Evolutionary conservation across 2,329 filamentous ascomycete genomes (phyloP), one percentile per base, ranked within the genome.

Genomic region (Calonectria montana): DNA sequence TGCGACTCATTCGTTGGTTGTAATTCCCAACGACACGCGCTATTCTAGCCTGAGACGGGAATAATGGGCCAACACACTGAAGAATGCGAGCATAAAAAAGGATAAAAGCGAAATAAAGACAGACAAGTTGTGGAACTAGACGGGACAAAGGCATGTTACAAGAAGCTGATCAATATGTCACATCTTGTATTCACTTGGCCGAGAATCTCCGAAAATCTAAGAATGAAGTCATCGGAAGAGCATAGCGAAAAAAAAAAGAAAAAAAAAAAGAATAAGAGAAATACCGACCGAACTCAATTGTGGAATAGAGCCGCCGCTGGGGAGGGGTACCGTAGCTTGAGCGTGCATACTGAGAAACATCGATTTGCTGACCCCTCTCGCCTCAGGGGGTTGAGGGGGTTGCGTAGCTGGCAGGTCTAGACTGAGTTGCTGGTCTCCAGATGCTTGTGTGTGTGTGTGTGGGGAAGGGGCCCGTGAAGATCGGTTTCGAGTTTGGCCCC

Each of bases 401-500:
- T n/a, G 55, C 48, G 37, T 69, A 50, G 55, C 67, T 69, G 61
- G 61, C 50, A 9, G 35, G 57, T 27, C 57, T 37, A 25, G 57
- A 62, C 21, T 62, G 39, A 31, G 35, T 43, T 50, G 50, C 13
- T 61, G 47, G 61, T 27, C 35, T 59, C 53, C 57, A 31, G 65
- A 27, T 65, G 45, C 39, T 13, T 62, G 31, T 45, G 41, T 65
- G 59, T 65, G 59, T 31, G 29, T 41, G 59, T 69, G 67, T 69
- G 67, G 67, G 41, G 67, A 50, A 65, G 62, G 67, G 48, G 62
- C 21, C 67, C 62, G 41, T 48, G 67, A 70, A 70, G 67, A 70
- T 70, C 67, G 67, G 67, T 70, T 70, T 70, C 67, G 50, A 65
- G 21, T 61, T 65, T n/a, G 62, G 53, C 50, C 67, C 67, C 50